A percentile compares a stretch with the other conserved stretches of the same genome.
Evolutionary conservation across 768 basidiomycete genomes (phyloP).

Genomic region (Mycena crocata): DNA sequence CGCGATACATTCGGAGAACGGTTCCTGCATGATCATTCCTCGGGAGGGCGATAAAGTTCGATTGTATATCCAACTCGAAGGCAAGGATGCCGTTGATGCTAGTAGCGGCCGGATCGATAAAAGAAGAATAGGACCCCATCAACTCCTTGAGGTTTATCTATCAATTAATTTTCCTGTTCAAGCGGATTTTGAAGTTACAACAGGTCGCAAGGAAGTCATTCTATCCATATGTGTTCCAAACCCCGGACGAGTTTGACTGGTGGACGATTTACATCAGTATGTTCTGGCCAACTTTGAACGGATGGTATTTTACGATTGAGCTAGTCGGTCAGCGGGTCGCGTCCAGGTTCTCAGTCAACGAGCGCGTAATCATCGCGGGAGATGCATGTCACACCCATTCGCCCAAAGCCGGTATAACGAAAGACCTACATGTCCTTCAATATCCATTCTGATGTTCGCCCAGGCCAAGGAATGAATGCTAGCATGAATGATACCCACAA

Average conservation of each 20-base stretch:
- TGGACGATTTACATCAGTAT: slow-evolving; percentile 79
- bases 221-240: slow-evolving; percentile 63
- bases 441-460: not conserved
- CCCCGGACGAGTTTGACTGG: slow-evolving; percentile 69
- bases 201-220: slow-evolving; percentile 69
- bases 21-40: slow-evolving; percentile 81
- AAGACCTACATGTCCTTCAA: too few species aligned
- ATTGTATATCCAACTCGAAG: slow-evolving; percentile 76
- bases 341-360: slow-evolving; percentile 65
- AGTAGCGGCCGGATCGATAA: slow-evolving; percentile 66
- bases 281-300: slow-evolving; percentile 34
- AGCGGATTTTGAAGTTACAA: not conserved
- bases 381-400: slow-evolving; percentile 82
- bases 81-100: slow-evolving; percentile 56
- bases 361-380: slow-evolving; percentile 81
- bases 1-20: slow-evolving; percentile 75
- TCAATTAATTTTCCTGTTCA: slow-evolving; percentile 22
- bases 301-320: not conserved
- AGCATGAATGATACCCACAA: slow-evolving; percentile 84
- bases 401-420: slow-evolving; percentile 66
- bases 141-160: slow-evolving; percentile 66
- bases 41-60: slow-evolving; percentile 76
- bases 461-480: slow-evolving; percentile 83
- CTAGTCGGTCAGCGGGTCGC: slow-evolving; percentile 83
- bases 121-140: slow-evolving; percentile 58